Percentiles rank a stretch among this genome's conserved stretches.
phyloP scores from a whole-genome alignment of 2,329 filamentous ascomycete genomes.

The Ophiognomonia clavigignenti-juglandacearum region DNA sequence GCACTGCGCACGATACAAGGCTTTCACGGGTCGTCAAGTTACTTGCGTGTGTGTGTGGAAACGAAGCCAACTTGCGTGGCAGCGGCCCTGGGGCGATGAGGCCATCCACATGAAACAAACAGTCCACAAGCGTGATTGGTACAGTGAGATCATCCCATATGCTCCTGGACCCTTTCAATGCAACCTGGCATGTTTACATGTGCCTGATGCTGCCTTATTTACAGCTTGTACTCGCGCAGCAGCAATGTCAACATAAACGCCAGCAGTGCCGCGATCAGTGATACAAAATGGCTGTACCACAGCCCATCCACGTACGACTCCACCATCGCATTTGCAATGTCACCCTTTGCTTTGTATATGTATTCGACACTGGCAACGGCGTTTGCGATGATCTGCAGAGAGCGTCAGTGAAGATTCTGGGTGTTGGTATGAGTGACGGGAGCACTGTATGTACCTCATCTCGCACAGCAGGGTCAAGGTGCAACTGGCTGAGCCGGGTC shows the following conservation, averaged over 20 bases:
- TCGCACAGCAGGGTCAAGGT: constrained; percentile 17
- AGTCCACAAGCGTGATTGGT: too few relatives aligned
- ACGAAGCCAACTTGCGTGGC: too few relatives aligned
- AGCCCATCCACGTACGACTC: constrained; percentile 30
- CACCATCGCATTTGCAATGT: constrained; percentile 24
- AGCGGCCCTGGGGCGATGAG: too few relatives aligned
- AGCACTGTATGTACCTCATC: constrained; percentile 22
- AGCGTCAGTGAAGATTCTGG: neutral
- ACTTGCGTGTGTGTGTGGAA: too few relatives aligned
- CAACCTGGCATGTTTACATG: too few relatives aligned
- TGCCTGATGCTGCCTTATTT: neutral
- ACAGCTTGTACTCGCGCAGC: constrained; percentile 23
- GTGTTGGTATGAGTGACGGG: neutral
- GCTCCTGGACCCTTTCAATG: too few relatives aligned
- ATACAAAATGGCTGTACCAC: constrained; percentile 30
- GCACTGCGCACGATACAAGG: too few relatives aligned
- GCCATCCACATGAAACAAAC: too few relatives aligned
- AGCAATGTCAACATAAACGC: constrained; percentile 23
- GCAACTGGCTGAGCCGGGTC: constrained; percentile 19
- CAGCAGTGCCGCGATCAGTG: constrained; percentile 23
- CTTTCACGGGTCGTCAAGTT: too few relatives aligned
- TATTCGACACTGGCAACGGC: constrained; percentile 29
- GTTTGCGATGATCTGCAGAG: constrained; percentile 25
- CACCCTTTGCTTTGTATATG: constrained; percentile 22
- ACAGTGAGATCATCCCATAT: too few relatives aligned